phyloP scores from a whole-genome alignment of 2,329 filamentous ascomycete species.

The Talaromyces sp. region DNA sequence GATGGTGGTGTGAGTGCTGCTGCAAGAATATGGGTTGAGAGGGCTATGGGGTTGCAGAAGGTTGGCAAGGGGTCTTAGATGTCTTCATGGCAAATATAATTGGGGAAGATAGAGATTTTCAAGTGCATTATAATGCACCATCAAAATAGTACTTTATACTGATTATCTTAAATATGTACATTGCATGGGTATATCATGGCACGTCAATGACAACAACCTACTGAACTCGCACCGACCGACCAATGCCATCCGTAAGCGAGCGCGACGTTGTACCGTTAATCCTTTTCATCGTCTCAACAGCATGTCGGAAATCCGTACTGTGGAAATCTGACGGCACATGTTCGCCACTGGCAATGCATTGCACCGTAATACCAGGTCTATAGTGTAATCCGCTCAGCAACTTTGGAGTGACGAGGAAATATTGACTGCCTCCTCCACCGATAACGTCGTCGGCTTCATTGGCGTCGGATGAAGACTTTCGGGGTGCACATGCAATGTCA shows the following conservation, averaged over 20 bases:
- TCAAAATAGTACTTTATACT: neutral
- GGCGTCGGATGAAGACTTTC: constrained; percentile 49
- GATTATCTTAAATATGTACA: neutral
- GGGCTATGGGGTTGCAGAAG: constrained; percentile 45
- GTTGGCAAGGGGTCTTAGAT: neutral
- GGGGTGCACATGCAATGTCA: constrained; percentile 73
- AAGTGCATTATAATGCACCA: neutral
- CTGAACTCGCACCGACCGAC: neutral
- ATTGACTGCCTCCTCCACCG: constrained; percentile 58
- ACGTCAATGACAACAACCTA: neutral
- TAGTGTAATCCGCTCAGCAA: constrained; percentile 81
- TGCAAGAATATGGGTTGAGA: constrained; percentile 51
- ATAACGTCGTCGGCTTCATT: constrained; percentile 42
- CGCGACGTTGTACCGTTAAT: constrained; percentile 23
- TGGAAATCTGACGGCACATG: constrained; percentile 44
- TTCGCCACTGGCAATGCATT: constrained; percentile 91
- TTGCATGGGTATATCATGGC: neutral
- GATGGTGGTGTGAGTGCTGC: constrained; percentile 45
- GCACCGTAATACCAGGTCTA: constrained; percentile 83
- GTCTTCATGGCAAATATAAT: neutral
- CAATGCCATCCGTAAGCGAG: neutral
- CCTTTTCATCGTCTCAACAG: constrained; percentile 34
- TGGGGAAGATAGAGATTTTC: neutral
- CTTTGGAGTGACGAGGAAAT: constrained; percentile 98
- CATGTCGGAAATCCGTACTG: constrained; percentile 37